phyloP scores from a whole-genome alignment of 2,329 filamentous ascomycete species.

The Fusarium odoratissimum region DNA sequence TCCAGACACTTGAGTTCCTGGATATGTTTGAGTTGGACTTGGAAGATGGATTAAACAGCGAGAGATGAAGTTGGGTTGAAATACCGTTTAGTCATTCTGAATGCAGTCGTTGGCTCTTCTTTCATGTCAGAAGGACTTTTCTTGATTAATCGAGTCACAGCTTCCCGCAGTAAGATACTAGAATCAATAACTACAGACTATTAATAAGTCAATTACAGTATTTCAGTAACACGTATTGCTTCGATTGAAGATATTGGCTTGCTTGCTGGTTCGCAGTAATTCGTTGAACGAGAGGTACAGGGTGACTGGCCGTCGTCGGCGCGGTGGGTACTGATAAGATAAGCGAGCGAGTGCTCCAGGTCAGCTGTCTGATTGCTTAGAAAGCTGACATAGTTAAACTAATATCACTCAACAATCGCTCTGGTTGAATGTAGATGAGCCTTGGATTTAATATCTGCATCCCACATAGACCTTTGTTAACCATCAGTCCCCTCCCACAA shows the following conservation, averaged over 20 bases:
- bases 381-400: neutral
- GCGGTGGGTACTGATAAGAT: neutral
- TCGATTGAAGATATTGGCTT: too few relatives aligned
- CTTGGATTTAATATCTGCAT: too few relatives aligned
- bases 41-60: neutral
- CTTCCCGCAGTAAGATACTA: too few relatives aligned
- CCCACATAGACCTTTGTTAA: rapidly evolving
- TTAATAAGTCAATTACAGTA: rapidly evolving
- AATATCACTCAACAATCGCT: neutral
- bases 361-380: neutral
- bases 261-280: neutral
- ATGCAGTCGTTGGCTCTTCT: too few relatives aligned
- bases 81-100: too few relatives aligned
- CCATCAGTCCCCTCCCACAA: rapidly evolving
- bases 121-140: too few relatives aligned
- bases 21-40: neutral
- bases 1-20: too few relatives aligned
- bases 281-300: neutral
- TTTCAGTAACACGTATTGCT: neutral
- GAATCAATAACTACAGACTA: neutral
- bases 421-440: rapidly evolving
- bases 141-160: too few relatives aligned
- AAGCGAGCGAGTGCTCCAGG: neutral
- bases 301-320: neutral
- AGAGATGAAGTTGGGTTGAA: too few relatives aligned